Conservation (phyloP, 1,284 basidiomycete species). For the Trametes sp. region DNA sequence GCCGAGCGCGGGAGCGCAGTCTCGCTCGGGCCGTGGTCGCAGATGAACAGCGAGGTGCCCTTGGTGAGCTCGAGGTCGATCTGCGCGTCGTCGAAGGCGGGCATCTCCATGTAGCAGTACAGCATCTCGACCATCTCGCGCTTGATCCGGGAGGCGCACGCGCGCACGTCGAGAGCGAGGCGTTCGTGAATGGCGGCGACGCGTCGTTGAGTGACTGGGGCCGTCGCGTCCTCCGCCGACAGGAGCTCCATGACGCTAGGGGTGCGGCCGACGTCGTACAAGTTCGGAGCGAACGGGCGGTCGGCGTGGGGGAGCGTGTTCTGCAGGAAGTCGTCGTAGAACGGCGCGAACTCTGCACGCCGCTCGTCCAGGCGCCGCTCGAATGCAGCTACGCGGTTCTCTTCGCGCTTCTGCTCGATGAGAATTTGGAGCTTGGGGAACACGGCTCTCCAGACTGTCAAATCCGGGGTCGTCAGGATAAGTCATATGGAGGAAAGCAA, state of each 20-base stretch:
- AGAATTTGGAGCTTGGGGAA: constrained; percentile 7
- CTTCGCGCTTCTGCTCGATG: constrained; percentile 7
- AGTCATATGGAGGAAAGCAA: too few species aligned
- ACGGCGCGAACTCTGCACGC: background rate
- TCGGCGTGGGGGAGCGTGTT: background rate
- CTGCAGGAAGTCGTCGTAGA: constrained; percentile 7
- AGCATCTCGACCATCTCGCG: constrained; percentile 9
- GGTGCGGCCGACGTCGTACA: constrained; percentile 1
- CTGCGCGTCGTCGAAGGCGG: too few species aligned
- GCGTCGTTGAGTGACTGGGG: background rate
- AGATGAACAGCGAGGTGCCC: constrained; percentile 9
- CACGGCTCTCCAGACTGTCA: constrained; percentile 13
- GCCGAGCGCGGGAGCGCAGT: constrained; percentile 1
- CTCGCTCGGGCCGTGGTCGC: background rate
- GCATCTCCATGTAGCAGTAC: background rate
- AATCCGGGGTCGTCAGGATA: too few species aligned
- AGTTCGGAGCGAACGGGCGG: constrained; percentile 9
- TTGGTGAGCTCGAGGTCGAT: constrained; percentile 2
- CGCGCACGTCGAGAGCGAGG: background rate
- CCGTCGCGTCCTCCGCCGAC: background rate
- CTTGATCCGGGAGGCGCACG: background rate
- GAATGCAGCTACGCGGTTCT: background rate
- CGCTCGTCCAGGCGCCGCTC: constrained; percentile 6
- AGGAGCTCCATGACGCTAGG: constrained; percentile 3
- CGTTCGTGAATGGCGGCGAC: background rate